phyloP scores from a whole-genome alignment of 2,329 filamentous ascomycete species.

The Immersiporthe knoxdaviesiana region DNA sequence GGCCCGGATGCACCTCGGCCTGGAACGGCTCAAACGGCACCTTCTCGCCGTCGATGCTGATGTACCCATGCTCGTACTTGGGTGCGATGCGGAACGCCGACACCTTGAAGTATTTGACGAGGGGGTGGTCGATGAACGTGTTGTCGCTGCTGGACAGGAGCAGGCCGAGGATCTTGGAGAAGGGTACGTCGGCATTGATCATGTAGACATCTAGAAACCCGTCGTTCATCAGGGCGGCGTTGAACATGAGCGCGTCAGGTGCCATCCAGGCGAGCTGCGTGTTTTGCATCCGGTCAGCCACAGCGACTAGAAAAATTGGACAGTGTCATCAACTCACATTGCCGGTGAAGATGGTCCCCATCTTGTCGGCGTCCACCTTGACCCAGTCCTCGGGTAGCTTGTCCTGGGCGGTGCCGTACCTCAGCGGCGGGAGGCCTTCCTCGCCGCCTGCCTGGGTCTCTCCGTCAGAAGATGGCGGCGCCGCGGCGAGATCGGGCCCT shows the following conservation, averaged over 20 bases:
- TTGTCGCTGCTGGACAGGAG: conserved; percentile 73
- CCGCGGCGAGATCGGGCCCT: conserved; percentile 20
- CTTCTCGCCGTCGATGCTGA: conserved; percentile 91
- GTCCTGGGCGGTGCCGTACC: conserved; percentile 80
- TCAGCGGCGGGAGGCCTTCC: conserved; percentile 69
- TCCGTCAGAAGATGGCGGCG: conserved; percentile 25
- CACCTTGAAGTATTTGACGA: conserved; percentile 82
- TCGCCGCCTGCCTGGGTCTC: conserved; percentile 23
- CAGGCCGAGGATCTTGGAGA: conserved; percentile 67
- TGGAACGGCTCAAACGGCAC: conserved; percentile 90
- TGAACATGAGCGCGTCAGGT: conserved; percentile 83
- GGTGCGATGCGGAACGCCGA: conserved; percentile 86
- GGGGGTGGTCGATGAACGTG: conserved; percentile 76
- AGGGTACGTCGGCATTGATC: conserved; percentile 74
- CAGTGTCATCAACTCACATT: conserved; percentile 63
- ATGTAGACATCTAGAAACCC: conserved; percentile 84
- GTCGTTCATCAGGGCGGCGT: conserved; percentile 79
- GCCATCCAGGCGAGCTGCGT: conserved; percentile 86
- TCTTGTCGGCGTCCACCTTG: conserved; percentile 69
- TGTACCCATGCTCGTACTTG: conserved; percentile 70
- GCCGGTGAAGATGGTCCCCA: conserved; percentile 92
- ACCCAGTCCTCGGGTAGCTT: conserved; percentile 79
- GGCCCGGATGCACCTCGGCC: conserved; percentile 79
- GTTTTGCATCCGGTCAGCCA: conserved; percentile 1
- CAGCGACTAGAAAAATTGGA: too few species aligned